Evolutionary conservation across 106 monocot species (phyloP).

Genomic region (Hemerocallis citrina): DNA sequence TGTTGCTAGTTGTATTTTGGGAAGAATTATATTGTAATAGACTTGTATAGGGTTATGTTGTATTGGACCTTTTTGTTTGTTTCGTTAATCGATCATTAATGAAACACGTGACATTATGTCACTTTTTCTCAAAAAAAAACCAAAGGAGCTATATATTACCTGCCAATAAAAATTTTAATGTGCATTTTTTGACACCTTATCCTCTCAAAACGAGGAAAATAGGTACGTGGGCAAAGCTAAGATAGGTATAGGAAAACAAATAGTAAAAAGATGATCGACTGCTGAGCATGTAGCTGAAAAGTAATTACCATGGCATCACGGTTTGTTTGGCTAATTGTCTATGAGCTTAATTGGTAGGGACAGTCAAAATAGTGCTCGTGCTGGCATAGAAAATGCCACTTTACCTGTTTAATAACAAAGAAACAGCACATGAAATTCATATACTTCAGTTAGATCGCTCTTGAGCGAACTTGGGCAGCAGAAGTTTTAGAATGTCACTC

Average conservation of each 20-base stretch:
- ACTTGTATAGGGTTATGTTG: too few relatives aligned
- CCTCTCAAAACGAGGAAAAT: too few relatives aligned
- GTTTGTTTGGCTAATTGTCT: conserved; percentile 69
- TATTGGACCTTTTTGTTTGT: too few relatives aligned
- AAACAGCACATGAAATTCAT: not conserved
- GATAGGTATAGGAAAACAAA: not conserved
- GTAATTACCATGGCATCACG: conserved; percentile 67
- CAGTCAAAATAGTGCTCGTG: conserved; percentile 97
- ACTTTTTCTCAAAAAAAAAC: too few relatives aligned
- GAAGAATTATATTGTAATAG: too few relatives aligned
- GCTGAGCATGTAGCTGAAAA: not conserved
- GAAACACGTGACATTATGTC: too few relatives aligned
- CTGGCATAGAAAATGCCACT: conserved; percentile 54
- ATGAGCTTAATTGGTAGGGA: conserved; percentile 92
- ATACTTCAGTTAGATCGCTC: not conserved
- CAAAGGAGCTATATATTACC: too few relatives aligned
- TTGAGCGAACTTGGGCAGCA: not conserved
- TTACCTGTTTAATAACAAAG: conserved; percentile 28
- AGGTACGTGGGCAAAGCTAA: too few relatives aligned
- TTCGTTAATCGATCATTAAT: too few relatives aligned
- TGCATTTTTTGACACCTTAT: too few relatives aligned
- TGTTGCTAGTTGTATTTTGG: too few relatives aligned
- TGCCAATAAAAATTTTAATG: too few relatives aligned
- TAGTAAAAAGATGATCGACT: not conserved
- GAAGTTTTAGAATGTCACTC: conserved; percentile 20